Evolutionary conservation across 2,329 filamentous ascomycete species (phyloP).

Genomic region (Penicillium sumatraense): DNA sequence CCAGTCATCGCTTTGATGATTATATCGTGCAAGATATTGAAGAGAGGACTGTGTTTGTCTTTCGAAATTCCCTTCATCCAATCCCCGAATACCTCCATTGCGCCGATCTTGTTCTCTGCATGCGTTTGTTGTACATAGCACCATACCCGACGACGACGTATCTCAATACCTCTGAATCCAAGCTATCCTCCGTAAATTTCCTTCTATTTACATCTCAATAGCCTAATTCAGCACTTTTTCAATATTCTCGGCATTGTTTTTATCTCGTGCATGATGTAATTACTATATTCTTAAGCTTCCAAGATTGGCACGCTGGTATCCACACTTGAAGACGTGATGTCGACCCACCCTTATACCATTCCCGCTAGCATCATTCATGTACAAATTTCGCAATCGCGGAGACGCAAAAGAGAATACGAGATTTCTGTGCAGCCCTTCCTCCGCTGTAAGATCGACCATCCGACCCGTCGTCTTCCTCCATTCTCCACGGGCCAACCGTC

Average conservation of each 20-base stretch:
- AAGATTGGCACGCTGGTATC: background rate
- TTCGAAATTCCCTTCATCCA: background rate
- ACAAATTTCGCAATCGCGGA: conserved; percentile 21
- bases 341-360: conserved; percentile 22
- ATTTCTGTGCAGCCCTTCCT: background rate
- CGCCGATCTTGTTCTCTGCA: conserved; percentile 4
- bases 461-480: conserved; percentile 1
- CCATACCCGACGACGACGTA: conserved; percentile 6
- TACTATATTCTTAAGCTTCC: background rate
- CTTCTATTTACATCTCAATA: too few relatives aligned
- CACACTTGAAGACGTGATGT: conserved; percentile 23
- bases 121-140: conserved; percentile 16
- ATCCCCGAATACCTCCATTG: conserved; percentile 8
- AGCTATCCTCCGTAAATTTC: background rate
- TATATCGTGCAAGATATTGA: too few relatives aligned
- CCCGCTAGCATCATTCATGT: conserved; percentile 18
- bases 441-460: conserved; percentile 9
- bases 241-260: background rate
- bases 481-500: background rate
- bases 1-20: background rate
- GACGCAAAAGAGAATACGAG: conserved; percentile 4
- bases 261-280: background rate
- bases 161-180: background rate
- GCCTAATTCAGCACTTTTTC: too few relatives aligned
- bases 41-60: too few relatives aligned